Percentiles rank a stretch among this genome's conserved stretches.
These are phyloP conservation scores for Davidsoniella virescens DNA, from an alignment of 2,329 filamentous ascomycete species.

Conservation along the genomic window DNA sequence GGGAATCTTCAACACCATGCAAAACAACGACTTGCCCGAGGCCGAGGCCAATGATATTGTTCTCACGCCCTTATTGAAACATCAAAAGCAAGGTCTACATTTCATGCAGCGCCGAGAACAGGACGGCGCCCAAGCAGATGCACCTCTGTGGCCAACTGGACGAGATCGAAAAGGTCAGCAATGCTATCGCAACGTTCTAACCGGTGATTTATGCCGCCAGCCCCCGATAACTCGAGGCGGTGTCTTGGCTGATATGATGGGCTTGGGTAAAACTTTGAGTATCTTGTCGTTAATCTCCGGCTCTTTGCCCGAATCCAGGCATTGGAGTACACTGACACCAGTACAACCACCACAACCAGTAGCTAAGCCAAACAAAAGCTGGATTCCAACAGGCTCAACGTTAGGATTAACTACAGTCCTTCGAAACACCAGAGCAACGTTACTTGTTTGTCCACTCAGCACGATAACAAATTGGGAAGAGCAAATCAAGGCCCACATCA, in stretches of 20 bases:
- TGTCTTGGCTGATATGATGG: conserved; percentile 76
- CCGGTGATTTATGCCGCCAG: conserved; percentile 43
- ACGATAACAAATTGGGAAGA: conserved; percentile 90
- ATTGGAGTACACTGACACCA: conserved; percentile 43
- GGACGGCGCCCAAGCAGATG: conserved; percentile 42
- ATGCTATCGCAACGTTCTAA: conserved; percentile 56
- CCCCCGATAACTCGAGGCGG: conserved; percentile 53
- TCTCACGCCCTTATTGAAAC: conserved; percentile 54
- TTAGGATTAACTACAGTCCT: conserved; percentile 36
- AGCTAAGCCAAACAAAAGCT: conserved; percentile 23
- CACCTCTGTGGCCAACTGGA: conserved; percentile 60
- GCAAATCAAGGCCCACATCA: conserved; percentile 72
- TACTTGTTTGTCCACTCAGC: conserved; percentile 78
- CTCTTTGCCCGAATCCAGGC: conserved; percentile 43
- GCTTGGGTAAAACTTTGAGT: conserved; percentile 73
- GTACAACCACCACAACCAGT: conserved; percentile 28
- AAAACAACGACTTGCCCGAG: conserved; percentile 57
- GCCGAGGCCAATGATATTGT: conserved; percentile 49
- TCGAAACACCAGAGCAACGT: conserved; percentile 59
- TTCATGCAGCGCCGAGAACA: conserved; percentile 74
- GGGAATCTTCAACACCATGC: conserved; percentile 74
- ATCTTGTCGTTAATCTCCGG: conserved; percentile 62
- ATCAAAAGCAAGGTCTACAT: conserved; percentile 79
- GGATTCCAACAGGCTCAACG: conserved; percentile 16
- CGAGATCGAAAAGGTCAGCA: conserved; percentile 32